These are phyloP conservation scores for Dactylellina sp. DNA, from an alignment of 2,329 filamentous ascomycete species.

Conservation along the genomic window DNA sequence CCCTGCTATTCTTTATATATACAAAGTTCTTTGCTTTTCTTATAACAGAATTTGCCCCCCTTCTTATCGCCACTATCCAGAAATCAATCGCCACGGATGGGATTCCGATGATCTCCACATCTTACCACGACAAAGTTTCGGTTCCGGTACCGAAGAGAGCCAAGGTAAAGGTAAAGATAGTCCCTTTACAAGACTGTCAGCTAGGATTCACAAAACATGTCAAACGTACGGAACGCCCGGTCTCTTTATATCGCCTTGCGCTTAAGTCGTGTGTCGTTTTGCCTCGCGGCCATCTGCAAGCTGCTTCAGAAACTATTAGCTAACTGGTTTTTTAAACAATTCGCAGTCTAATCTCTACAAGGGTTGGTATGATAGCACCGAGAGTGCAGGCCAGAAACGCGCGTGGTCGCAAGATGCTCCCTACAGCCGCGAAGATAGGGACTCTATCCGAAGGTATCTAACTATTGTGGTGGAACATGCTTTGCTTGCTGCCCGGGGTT, in stretches of 20 bases:
- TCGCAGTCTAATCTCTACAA: slow-evolving; percentile 45
- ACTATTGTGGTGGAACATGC: not conserved
- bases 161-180: slow-evolving; percentile 53
- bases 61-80: slow-evolving; percentile 14
- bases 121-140: slow-evolving; percentile 51
- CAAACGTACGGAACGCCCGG: slow-evolving; percentile 24
- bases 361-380: slow-evolving; percentile 49
- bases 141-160: slow-evolving; percentile 53
- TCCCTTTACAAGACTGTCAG: slow-evolving; percentile 34
- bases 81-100: slow-evolving; percentile 44
- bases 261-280: slow-evolving; percentile 31
- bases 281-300: not conserved
- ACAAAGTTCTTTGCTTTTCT: not conserved
- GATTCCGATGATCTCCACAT: slow-evolving; percentile 57
- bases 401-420: slow-evolving; percentile 54
- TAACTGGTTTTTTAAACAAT: slow-evolving; percentile 19
- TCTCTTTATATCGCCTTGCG: not conserved
- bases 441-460: slow-evolving; percentile 52
- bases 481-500: not conserved
- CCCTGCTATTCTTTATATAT: not conserved
- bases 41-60: not conserved
- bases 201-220: slow-evolving; percentile 52
- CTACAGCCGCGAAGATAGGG: slow-evolving; percentile 49
- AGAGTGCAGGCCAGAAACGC: slow-evolving; percentile 53
- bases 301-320: not conserved